phyloP scores from a whole-genome alignment of 306 rosid genomes.

The Mimosa bimucronata region DNA sequence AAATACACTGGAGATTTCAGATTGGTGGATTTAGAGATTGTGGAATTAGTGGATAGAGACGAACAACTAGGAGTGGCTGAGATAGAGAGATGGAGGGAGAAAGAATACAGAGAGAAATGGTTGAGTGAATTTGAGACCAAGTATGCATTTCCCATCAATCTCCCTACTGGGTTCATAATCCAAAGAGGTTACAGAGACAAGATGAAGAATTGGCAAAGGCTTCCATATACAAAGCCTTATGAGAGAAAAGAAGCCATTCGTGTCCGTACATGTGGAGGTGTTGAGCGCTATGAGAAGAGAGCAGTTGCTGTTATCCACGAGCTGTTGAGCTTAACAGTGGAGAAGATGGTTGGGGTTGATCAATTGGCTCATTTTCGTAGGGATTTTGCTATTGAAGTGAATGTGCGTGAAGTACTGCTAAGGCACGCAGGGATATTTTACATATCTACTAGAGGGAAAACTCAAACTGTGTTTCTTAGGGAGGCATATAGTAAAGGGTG shows the following conservation, averaged over 20 bases:
- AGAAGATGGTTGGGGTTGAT: slow-evolving; percentile 82
- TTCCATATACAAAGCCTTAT: slow-evolving; percentile 69
- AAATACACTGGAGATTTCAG: slow-evolving; percentile 54
- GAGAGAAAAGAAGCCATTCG: slow-evolving; percentile 56
- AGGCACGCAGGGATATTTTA: slow-evolving; percentile 77
- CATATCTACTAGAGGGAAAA: slow-evolving; percentile 66
- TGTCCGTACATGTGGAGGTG: slow-evolving; percentile 55
- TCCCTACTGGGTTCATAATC: slow-evolving; percentile 71
- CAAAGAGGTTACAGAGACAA: slow-evolving; percentile 66
- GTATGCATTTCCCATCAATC: slow-evolving; percentile 67
- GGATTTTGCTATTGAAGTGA: slow-evolving; percentile 64
- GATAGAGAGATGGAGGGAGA: slow-evolving; percentile 73
- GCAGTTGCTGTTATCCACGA: slow-evolving; percentile 81
- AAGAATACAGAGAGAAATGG: slow-evolving; percentile 80
- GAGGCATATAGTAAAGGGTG: slow-evolving; percentile 64
- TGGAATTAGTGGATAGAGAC: slow-evolving; percentile 56
- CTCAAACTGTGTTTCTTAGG: slow-evolving; percentile 71
- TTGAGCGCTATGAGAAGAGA: slow-evolving; percentile 70
- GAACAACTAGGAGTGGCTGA: slow-evolving; percentile 49
- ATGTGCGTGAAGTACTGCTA: slow-evolving; percentile 63
- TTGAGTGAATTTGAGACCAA: slow-evolving; percentile 74
- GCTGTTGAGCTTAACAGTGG: slow-evolving; percentile 80
- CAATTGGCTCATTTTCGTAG: slow-evolving; percentile 67
- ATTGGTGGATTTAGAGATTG: slow-evolving; percentile 63
- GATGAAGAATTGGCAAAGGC: slow-evolving; percentile 86